phyloP scores from a whole-genome alignment of 306 rosid species.

The Dalbergia oliveri region DNA sequence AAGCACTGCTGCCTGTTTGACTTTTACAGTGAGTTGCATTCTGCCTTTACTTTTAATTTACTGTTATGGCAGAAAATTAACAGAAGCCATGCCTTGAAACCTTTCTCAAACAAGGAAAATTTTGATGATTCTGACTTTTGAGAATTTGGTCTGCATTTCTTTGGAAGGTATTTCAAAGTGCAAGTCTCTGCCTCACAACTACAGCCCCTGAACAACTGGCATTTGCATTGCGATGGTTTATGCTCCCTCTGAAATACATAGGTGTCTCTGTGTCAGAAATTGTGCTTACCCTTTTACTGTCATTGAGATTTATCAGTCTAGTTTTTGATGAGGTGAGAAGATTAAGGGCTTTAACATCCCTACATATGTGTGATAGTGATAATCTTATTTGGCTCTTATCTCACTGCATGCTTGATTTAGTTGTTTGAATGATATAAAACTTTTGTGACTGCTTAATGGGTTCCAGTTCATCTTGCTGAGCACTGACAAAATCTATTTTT shows the following conservation, averaged over 20 bases:
- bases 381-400: constrained; percentile 16
- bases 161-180: constrained; percentile 96
- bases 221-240: constrained; percentile 87
- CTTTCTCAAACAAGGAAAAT: constrained; percentile 17
- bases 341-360: constrained; percentile 20
- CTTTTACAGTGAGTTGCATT: constrained; percentile 80
- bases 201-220: constrained; percentile 96
- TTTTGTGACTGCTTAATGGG: constrained; percentile 11
- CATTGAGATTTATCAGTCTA: constrained; percentile 85
- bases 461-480: too few relatives aligned
- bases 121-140: constrained; percentile 42
- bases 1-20: constrained; percentile 90
- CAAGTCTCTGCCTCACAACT: constrained; percentile 93
- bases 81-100: constrained; percentile 37
- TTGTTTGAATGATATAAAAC: constrained; percentile 3
- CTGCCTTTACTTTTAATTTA: constrained; percentile 30
- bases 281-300: constrained; percentile 88
- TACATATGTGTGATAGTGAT: constrained; percentile 17
- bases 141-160: constrained; percentile 46
- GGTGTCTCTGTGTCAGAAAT: constrained; percentile 96
- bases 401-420: constrained; percentile 30
- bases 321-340: constrained; percentile 93
- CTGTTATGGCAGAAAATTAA: constrained; percentile 14
- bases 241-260: constrained; percentile 78
- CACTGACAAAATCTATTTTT: too few relatives aligned